These are phyloP conservation scores for Globisporangium takayamanum DNA, from an alignment of 352 stramenopile genomes.

Conservation along the genomic window DNA sequence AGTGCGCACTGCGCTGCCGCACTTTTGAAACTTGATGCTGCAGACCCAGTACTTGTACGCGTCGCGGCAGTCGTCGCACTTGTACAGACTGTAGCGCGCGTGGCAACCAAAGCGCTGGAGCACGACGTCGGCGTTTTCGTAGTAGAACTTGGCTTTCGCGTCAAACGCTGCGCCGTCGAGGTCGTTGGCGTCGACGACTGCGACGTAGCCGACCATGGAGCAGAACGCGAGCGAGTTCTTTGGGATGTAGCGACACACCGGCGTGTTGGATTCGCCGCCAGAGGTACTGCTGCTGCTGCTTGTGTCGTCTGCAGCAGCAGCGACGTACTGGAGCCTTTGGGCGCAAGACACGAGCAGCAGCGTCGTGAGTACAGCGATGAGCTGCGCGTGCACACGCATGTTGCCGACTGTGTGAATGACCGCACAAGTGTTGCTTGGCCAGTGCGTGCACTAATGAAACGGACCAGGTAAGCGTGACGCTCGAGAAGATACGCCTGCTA, in stretches of 20 bases:
- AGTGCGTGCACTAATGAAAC: no score
- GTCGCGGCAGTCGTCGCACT: conserved; percentile 74
- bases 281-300: not conserved
- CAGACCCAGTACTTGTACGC: conserved; percentile 89
- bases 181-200: conserved; percentile 58
- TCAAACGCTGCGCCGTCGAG: conserved; percentile 41
- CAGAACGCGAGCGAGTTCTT: conserved; percentile 74
- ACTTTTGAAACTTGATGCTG: conserved; percentile 80
- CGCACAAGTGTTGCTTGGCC: no score
- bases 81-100: conserved; percentile 75
- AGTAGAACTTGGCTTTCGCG: conserved; percentile 61
- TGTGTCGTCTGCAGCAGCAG: conserved; percentile 11
- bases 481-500: no score
- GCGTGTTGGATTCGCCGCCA: conserved; percentile 37
- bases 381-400: not conserved
- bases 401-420: not conserved
- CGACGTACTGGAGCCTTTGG: not conserved
- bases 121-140: conserved; percentile 75
- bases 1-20: conserved; percentile 16
- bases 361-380: not conserved
- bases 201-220: conserved; percentile 79
- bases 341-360: not conserved
- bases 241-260: conserved; percentile 38
- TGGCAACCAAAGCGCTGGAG: conserved; percentile 79
- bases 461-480: no score